Evolutionary conservation across 129 eudicot genomes (phyloP).

Genomic region (Flaveria ramosissima): DNA sequence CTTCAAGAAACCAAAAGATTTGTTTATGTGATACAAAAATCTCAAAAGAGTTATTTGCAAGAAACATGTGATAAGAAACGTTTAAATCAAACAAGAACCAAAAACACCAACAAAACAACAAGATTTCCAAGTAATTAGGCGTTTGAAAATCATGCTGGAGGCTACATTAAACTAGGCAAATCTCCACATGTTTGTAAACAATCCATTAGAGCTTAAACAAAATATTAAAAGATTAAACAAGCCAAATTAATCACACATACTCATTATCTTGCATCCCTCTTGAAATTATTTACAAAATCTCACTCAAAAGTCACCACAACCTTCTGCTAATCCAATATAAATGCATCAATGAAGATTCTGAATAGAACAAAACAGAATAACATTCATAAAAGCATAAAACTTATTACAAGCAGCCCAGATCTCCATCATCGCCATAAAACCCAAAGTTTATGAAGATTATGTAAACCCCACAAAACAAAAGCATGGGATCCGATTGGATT

Average conservation of each 20-base stretch:
- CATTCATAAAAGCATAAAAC: slow-evolving; percentile 24
- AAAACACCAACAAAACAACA: slow-evolving; percentile 3
- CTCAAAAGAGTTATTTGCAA: not conserved
- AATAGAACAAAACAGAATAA: not conserved
- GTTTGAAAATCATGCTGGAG: slow-evolving; percentile 6
- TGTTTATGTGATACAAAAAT: not conserved
- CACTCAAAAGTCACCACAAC: slow-evolving; percentile 14
- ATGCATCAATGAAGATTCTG: slow-evolving; percentile 15
- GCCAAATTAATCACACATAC: not conserved
- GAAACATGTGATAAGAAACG: not conserved
- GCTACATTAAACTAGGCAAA: slow-evolving; percentile 1
- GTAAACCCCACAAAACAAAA: slow-evolving; percentile 24
- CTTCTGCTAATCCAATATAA: not conserved
- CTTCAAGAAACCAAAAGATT: slow-evolving; percentile 4
- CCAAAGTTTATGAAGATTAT: slow-evolving; percentile 21
- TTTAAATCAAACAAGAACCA: slow-evolving; percentile 10
- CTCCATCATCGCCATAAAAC: slow-evolving; percentile 34
- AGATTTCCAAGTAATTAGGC: slow-evolving; percentile 16
- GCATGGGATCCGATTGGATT: slow-evolving; percentile 32
- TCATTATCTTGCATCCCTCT: not conserved
- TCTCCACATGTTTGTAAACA: not conserved
- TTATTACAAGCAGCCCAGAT: slow-evolving; percentile 36
- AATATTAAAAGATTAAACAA: not conserved
- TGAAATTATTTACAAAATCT: slow-evolving; percentile 13
- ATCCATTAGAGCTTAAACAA: not conserved